Conservation (phyloP, 1,139 yeast species). For the Groenewaldozyma auringiensis region DNA sequence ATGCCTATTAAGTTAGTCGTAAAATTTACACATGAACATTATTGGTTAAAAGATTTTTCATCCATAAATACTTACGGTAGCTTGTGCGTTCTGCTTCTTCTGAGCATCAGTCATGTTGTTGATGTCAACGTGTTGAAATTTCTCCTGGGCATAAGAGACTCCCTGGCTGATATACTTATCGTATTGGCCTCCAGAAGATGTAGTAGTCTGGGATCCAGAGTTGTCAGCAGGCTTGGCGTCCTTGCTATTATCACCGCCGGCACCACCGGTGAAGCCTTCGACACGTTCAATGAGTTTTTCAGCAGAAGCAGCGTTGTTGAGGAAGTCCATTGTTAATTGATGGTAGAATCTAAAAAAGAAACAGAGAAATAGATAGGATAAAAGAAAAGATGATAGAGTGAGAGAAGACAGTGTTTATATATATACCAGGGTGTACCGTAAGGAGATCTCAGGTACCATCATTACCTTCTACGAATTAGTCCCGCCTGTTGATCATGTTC, state of each 20-base stretch:
- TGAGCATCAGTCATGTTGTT: constrained; percentile 16
- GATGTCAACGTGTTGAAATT: constrained; percentile 19
- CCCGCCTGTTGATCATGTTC: no score
- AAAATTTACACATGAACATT: background rate
- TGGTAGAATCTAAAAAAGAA: no score
- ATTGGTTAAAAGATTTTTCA: background rate
- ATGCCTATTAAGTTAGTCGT: constrained; percentile 10
- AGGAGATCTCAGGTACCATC: no score
- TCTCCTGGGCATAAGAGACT: constrained; percentile 22
- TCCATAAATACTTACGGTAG: constrained; percentile 16
- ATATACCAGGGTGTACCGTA: no score
- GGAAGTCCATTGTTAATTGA: constrained; percentile 13
- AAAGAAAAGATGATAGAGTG: no score
- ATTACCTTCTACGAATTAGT: no score
- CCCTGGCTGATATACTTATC: constrained; percentile 25
- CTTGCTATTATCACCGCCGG: background rate
- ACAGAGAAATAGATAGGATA: no score
- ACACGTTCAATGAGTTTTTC: background rate
- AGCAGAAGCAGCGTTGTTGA: constrained; percentile 7
- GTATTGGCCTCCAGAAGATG: constrained; percentile 13
- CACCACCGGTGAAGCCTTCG: background rate
- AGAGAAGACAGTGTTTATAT: no score
- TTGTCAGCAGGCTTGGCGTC: background rate
- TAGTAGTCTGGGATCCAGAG: background rate
- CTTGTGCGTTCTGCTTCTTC: constrained; percentile 18